Evolutionary conservation across 2,329 filamentous ascomycete genomes (phyloP).

Genomic region (Didymosphaeria variabile): DNA sequence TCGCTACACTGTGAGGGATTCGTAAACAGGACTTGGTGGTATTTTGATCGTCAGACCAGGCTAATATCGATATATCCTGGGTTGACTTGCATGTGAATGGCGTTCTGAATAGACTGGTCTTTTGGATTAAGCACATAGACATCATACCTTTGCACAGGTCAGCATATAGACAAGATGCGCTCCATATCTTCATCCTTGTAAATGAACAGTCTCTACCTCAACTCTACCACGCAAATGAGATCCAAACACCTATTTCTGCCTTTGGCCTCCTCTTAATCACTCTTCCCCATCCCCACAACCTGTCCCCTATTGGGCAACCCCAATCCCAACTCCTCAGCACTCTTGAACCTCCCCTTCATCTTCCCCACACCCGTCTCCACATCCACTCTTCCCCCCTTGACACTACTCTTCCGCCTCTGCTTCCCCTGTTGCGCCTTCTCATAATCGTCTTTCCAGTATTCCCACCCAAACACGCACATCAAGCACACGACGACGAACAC

Average conservation of each 20-base stretch:
- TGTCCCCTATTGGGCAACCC: conserved; percentile 29
- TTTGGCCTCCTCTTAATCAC: conserved; percentile 31
- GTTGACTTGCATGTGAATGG: not conserved
- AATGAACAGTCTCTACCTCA: not conserved
- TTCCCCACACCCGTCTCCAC: conserved; percentile 25
- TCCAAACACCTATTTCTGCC: not conserved
- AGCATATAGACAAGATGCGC: not conserved
- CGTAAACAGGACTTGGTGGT: not conserved
- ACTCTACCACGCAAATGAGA: not conserved
- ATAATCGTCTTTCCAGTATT: conserved; percentile 39
- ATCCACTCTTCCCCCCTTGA: conserved; percentile 25
- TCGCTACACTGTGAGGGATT: not conserved
- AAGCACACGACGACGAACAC: conserved; percentile 38
- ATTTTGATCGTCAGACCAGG: not conserved
- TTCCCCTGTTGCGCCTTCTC: conserved; percentile 39
- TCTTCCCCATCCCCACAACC: conserved; percentile 44
- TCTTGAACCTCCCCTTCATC: conserved; percentile 34
- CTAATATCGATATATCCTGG: not conserved
- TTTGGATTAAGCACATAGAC: conserved; percentile 2
- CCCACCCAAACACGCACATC: conserved; percentile 37
- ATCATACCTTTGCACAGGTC: not conserved
- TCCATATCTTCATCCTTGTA: not conserved
- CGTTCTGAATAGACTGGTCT: not conserved
- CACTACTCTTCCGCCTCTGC: conserved; percentile 19
- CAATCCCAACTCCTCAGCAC: conserved; percentile 39